phyloP scores from a whole-genome alignment of 2,329 filamentous ascomycete genomes.

The Trichoderma semiorbis region DNA sequence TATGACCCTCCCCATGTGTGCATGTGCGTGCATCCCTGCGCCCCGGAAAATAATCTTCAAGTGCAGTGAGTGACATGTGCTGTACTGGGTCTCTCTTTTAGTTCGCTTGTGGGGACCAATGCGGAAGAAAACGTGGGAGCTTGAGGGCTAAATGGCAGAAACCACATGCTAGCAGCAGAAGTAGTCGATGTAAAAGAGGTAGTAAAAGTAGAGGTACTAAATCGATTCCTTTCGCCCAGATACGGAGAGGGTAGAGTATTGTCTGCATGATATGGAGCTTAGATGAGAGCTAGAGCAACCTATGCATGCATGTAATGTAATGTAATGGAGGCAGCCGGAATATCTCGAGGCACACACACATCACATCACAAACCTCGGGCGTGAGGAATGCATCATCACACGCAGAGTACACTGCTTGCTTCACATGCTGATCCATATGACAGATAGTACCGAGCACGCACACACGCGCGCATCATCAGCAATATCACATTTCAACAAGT shows the following conservation, averaged over 20 bases:
- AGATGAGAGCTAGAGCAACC: not conserved
- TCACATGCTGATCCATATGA: not conserved
- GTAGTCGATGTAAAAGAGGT: not conserved
- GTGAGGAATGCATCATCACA: not conserved
- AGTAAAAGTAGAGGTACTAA: not conserved
- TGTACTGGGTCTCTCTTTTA: not conserved
- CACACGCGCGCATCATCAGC: not conserved
- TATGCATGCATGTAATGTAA: not conserved
- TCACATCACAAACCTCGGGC: not conserved
- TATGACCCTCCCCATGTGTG: constrained; percentile 2
- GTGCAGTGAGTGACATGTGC: not conserved
- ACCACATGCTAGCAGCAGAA: not conserved
- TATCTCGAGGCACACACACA: not conserved
- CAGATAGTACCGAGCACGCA: not conserved
- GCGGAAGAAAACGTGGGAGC: not conserved
- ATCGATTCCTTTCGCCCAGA: not conserved
- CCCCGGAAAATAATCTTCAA: constrained; percentile 4
- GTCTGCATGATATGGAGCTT: not conserved
- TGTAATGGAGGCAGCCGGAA: not conserved
- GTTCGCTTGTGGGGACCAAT: not conserved
- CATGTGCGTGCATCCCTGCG: constrained; percentile 9
- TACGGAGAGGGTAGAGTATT: not conserved
- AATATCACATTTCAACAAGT: not conserved
- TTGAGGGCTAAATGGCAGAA: not conserved
- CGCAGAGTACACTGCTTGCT: not conserved